Base-by-base conservation (phyloP, 371 early-diverging fungal genomes). In the Syncephalastrum racemosum region DNA sequence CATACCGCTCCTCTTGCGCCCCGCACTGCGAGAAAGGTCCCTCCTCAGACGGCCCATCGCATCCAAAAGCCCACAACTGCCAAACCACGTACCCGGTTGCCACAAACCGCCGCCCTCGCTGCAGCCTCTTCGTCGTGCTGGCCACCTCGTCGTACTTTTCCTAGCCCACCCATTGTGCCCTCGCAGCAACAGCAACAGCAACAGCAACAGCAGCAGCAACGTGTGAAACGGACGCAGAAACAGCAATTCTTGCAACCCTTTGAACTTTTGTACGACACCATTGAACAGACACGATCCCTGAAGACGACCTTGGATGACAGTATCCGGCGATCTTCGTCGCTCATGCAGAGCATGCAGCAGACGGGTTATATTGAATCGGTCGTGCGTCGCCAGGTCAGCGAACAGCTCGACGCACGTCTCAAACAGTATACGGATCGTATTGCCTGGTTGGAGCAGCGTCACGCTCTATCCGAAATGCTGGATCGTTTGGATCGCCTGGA, bases 261-360 rank as follows among this genome's bases (percentile, higher is more conserved):
- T 58, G 78, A 83, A 46, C 78, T 78, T 60, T 52, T 84, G 15
- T 84, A 80, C 65, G 86, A 85, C 50, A 79, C 81, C 0, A 78
- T 83, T 42, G 84, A 82, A 46, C 80, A 81, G 3, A 78, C 79
- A 2, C 71, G 79, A 2, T 77, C 75, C 1, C 70, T 92, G 15
- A 82, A 84, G 44, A 47, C 67, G 2, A 86, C 88, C 1, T 67
- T 92, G 57, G 86, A 87, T 59, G 90, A 89, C 49, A 90, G 90
- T 67, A 83, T 92, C 44, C 81, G 92, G 16, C 81, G 84, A 16
- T 86, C 90, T 4, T 76, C 88, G 1, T 78, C 88, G 3, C 61
- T 92, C 39, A 80, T 92, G n/a, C 89, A 90, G 57, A 89, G 90
- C 2, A 69, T 92, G 23, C 89, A 88, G 61, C 78, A 86, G 5